Percentiles rank a stretch among this genome's conserved stretches.
Evolutionary conservation across 106 monocot species (phyloP).

Genomic region (Vanilla planifolia): DNA sequence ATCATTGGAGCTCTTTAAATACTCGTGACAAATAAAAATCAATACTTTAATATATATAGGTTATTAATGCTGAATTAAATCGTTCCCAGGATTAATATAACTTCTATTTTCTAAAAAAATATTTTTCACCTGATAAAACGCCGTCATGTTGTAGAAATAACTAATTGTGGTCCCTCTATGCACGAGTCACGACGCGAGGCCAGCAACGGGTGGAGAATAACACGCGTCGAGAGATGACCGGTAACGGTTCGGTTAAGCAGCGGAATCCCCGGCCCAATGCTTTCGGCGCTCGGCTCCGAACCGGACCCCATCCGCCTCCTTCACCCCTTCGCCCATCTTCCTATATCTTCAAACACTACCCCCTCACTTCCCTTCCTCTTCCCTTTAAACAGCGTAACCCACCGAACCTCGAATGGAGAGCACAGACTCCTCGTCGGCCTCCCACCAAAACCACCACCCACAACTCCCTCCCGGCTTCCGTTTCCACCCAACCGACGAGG

Average conservation of each 20-base stretch:
- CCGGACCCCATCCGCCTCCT: neutral
- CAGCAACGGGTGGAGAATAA: neutral
- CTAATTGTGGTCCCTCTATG: neutral
- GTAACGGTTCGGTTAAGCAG: neutral
- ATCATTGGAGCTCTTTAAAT: no score
- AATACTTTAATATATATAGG: no score
- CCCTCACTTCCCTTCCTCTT: neutral
- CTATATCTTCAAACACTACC: neutral
- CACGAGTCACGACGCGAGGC: neutral
- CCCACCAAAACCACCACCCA: slow-evolving; percentile 11
- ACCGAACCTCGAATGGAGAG: slow-evolving; percentile 11
- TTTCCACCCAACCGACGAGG: slow-evolving; percentile 27
- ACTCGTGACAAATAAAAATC: no score
- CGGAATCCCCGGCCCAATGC: slow-evolving; percentile 7
- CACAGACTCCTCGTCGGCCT: slow-evolving; percentile 13
- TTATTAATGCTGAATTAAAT: no score
- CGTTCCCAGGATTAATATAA: no score
- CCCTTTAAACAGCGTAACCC: no score
- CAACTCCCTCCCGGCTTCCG: slow-evolving; percentile 23
- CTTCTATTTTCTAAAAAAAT: no score
- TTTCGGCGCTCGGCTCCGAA: slow-evolving; percentile 4
- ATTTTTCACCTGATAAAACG: no score
- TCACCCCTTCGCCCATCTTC: neutral
- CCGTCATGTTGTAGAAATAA: no score
- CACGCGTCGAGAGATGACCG: neutral